These are phyloP conservation scores for Rosa hybrid DNA, from an alignment of 331 rosid genomes.

Conservation along the genomic window DNA sequence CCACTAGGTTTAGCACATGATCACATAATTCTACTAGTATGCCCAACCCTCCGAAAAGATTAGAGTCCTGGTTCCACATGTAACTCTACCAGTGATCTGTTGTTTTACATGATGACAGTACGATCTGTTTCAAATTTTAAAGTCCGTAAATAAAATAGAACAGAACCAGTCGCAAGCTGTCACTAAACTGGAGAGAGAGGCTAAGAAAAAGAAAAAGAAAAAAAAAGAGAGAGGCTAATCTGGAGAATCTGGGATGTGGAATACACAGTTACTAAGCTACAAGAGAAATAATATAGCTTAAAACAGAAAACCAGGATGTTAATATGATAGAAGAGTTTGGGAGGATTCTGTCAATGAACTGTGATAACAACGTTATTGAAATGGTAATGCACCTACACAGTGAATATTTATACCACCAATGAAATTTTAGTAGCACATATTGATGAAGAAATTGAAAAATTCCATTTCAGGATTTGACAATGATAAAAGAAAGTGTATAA, in stretches of 20 bases:
- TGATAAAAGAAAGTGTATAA: not conserved
- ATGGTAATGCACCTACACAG: not conserved
- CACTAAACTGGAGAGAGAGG: too few relatives aligned
- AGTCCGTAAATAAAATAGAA: too few relatives aligned
- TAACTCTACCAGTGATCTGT: too few relatives aligned
- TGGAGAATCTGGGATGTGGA: not conserved
- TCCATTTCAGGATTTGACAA: not conserved
- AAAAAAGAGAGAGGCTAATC: not conserved
- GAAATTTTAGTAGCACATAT: not conserved
- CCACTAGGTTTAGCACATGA: too few relatives aligned
- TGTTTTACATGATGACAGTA: too few relatives aligned
- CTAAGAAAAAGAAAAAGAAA: too few relatives aligned
- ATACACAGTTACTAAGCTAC: not conserved
- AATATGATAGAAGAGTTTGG: not conserved
- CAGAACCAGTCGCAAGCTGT: too few relatives aligned
- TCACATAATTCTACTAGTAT: too few relatives aligned
- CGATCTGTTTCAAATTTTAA: too few relatives aligned
- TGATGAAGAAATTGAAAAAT: not conserved
- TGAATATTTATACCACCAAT: not conserved
- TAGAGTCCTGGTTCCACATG: not conserved
- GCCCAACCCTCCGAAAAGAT: not conserved
- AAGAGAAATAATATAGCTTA: not conserved
- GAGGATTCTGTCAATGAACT: not conserved
- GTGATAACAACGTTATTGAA: not conserved
- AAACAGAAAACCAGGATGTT: not conserved